Evolutionary conservation across 2,329 filamentous ascomycete genomes (phyloP), one percentile per base, ranked within the genome.

Genomic region (Coniochaeta ligniaria): DNA sequence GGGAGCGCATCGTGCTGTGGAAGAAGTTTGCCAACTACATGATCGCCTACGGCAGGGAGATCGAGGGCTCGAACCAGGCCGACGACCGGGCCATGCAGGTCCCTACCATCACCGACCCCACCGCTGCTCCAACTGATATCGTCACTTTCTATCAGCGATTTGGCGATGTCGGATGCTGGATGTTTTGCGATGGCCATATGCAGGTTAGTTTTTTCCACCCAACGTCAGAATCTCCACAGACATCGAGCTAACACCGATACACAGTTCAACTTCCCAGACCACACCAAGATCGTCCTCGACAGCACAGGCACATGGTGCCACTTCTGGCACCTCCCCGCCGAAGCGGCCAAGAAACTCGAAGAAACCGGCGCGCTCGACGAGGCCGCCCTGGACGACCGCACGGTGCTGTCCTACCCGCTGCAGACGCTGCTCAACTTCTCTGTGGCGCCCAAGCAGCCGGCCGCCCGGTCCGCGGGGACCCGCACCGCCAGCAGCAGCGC

Each of bases 191-290:
- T 70, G 91, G 91, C 2, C 89, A 91, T 67, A 81, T 93, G 65
- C 90, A 90, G 79, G 86, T 88, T 77, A 66, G 75, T 66, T 31
- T 66, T 31, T 31, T 5, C 28, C 28, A 5, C 5, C 28, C 28
- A 31, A 31, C 9, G 28, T 9, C 28, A 31, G 28, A 31, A 31
- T 31, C 28, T 31, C 5, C 5, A 9, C 5, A 31, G 28, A 31
- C 28, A 31, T 31, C 28, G 9, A 24, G 60, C 69, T 73, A 65
- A 73, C 66, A 61, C 28, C 24, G 20, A 41, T 24, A 36, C 6
- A 16, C 60, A 92, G 83, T 90, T 94, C 75, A 94, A 95, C 75
- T 95, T 95, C 72, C 90, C 91, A 2, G 91, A 95, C 66, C 91
- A 95, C 72, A 94, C 91, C 62, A 95, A 95, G 75, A 83, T 95